A percentile compares a stretch with the other conserved stretches of the same genome.
phyloP scores from a whole-genome alignment of 106 monocot genomes.

The Dendrobium officinale region DNA sequence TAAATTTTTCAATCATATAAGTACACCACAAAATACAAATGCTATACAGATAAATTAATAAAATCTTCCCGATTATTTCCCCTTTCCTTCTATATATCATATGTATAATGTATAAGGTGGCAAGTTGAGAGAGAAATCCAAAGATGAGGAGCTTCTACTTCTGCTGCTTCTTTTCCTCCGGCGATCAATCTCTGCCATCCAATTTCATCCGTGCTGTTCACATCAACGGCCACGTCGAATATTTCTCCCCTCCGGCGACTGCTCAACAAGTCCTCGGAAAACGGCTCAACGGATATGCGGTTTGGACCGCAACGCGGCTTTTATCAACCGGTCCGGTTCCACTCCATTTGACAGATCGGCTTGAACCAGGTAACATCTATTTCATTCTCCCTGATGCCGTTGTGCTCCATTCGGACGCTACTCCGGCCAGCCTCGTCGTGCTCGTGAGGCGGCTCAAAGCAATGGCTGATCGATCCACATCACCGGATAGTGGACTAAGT shows the following conservation, averaged over 20 bases:
- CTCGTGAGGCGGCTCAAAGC: neutral
- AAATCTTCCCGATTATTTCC: no score
- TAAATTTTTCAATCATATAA: no score
- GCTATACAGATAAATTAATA: no score
- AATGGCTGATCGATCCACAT: neutral
- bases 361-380: neutral
- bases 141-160: neutral
- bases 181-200: neutral
- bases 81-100: no score
- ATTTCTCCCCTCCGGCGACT: constrained; percentile 1
- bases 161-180: neutral
- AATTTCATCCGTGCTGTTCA: constrained; percentile 7
- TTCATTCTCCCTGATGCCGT: neutral
- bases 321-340: neutral
- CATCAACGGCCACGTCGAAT: constrained; percentile 4
- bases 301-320: constrained; percentile 12
- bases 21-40: no score
- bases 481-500: neutral
- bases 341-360: neutral
- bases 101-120: neutral
- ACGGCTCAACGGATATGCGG: neutral
- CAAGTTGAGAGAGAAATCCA: neutral
- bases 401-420: neutral
- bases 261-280: neutral
- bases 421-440: neutral